Conservation (phyloP, 441 rosid genomes). For the Raphanus hybrid region DNA sequence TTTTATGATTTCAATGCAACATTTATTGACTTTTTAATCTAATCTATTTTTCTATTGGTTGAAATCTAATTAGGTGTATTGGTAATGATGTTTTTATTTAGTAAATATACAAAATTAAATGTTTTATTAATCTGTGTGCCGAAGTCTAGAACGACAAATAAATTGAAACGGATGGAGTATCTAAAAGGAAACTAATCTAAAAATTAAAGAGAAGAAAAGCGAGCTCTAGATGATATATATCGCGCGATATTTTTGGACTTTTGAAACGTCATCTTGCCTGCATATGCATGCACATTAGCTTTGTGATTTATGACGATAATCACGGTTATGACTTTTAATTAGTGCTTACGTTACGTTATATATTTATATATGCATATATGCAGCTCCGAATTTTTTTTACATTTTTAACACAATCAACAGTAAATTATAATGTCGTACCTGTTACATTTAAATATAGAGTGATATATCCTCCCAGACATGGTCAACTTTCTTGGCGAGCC, state of each 20-base stretch:
- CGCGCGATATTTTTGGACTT: background rate
- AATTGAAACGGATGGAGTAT: background rate
- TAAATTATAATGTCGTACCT: background rate
- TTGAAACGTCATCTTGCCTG: conserved; percentile 16
- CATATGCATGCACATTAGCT: conserved; percentile 24
- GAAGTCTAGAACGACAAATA: too few species aligned
- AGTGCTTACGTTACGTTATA: background rate
- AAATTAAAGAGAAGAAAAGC: background rate
- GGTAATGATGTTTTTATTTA: too few species aligned
- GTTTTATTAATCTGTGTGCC: too few species aligned
- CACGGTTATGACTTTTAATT: background rate
- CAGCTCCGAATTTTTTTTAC: background rate
- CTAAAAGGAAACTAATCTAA: conserved; percentile 6
- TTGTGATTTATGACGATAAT: conserved; percentile 12
- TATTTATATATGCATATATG: background rate
- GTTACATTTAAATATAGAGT: background rate
- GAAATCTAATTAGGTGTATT: too few species aligned
- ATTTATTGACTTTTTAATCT: too few species aligned
- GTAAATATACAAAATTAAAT: too few species aligned
- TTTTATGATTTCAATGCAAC: too few species aligned
- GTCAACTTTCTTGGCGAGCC: conserved; percentile 22
- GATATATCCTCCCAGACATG: conserved; percentile 1
- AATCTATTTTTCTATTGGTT: too few species aligned
- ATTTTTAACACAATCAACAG: background rate
- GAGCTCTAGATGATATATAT: conserved; percentile 7